These are phyloP conservation scores for Blastobotrys terrestris DNA, from an alignment of 805 yeast species.

Conservation along the genomic window DNA sequence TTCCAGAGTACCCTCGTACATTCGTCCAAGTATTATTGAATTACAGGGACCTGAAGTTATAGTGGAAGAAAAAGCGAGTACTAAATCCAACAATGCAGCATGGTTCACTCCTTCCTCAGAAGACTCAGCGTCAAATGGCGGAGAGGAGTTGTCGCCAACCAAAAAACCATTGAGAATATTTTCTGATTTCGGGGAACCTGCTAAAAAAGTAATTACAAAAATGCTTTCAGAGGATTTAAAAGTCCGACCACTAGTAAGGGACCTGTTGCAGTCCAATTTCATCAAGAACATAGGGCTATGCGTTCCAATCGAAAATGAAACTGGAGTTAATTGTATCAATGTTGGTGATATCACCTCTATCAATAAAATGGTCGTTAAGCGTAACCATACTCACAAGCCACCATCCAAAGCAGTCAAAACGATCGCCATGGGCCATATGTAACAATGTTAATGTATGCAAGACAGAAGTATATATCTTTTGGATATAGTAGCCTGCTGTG, in stretches of 20 bases:
- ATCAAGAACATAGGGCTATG: slow-evolving; percentile 18
- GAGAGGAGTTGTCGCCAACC: background rate
- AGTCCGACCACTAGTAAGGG: slow-evolving; percentile 14
- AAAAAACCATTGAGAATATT: slow-evolving; percentile 15
- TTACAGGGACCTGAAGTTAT: background rate
- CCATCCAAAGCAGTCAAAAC: slow-evolving; percentile 8
- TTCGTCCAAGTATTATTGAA: background rate
- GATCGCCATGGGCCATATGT: background rate
- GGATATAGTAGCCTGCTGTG: too few species aligned
- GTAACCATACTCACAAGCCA: slow-evolving; percentile 16
- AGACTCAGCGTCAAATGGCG: background rate
- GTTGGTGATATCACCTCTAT: slow-evolving; percentile 1
- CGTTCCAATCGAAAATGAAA: slow-evolving; percentile 12
- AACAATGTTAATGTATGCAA: too few species aligned
- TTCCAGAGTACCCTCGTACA: background rate
- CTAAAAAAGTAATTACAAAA: slow-evolving; percentile 16
- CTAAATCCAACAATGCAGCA: background rate
- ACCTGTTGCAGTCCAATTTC: slow-evolving; percentile 12
- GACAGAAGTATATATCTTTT: too few species aligned
- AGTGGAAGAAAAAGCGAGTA: background rate
- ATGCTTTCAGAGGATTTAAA: slow-evolving; percentile 20
- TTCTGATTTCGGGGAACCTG: slow-evolving; percentile 20
- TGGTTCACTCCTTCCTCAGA: background rate
- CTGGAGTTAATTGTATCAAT: background rate
- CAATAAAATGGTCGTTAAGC: slow-evolving; percentile 5